phyloP scores from a whole-genome alignment of 2,329 filamentous ascomycete genomes.

The Septoria linicola region DNA sequence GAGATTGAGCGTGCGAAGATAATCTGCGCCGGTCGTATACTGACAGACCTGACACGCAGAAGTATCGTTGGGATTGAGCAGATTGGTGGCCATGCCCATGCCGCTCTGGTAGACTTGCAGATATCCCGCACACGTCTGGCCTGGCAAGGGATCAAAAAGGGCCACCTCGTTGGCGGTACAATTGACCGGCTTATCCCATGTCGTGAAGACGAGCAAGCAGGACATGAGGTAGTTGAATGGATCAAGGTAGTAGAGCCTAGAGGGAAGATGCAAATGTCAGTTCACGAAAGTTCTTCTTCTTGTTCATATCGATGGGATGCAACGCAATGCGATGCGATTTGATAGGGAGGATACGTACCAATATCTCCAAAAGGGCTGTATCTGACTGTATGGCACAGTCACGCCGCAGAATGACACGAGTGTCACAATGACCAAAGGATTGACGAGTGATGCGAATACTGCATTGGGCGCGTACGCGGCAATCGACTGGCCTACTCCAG shows the following conservation, averaged over 20 bases:
- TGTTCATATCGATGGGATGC: too few relatives aligned
- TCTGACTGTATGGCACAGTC: conserved; percentile 37
- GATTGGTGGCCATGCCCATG: conserved; percentile 41
- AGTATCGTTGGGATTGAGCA: conserved; percentile 61
- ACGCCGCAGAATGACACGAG: conserved; percentile 39
- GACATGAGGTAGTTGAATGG: conserved; percentile 47
- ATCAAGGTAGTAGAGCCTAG: conserved; percentile 43
- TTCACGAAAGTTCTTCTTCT: too few relatives aligned
- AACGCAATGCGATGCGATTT: too few relatives aligned
- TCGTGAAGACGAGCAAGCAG: conserved; percentile 41
- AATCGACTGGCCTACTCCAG: conserved; percentile 57
- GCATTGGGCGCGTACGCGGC: conserved; percentile 46
- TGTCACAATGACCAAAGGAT: conserved; percentile 38
- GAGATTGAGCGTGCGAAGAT: conserved; percentile 59
- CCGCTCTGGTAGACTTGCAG: conserved; percentile 48
- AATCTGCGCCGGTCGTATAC: conserved; percentile 59
- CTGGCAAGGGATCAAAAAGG: conserved; percentile 50
- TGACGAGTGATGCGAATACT: conserved; percentile 48
- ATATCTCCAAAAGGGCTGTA: conserved; percentile 40
- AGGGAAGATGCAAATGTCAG: too few relatives aligned
- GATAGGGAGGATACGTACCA: too few relatives aligned
- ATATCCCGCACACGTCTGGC: conserved; percentile 57
- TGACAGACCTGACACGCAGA: conserved; percentile 60
- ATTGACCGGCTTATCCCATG: conserved; percentile 45
- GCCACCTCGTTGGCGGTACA: conserved; percentile 41